Base-by-base conservation (phyloP, 2,329 filamentous ascomycete genomes). In the Ceratocystiopsis sp. region DNA sequence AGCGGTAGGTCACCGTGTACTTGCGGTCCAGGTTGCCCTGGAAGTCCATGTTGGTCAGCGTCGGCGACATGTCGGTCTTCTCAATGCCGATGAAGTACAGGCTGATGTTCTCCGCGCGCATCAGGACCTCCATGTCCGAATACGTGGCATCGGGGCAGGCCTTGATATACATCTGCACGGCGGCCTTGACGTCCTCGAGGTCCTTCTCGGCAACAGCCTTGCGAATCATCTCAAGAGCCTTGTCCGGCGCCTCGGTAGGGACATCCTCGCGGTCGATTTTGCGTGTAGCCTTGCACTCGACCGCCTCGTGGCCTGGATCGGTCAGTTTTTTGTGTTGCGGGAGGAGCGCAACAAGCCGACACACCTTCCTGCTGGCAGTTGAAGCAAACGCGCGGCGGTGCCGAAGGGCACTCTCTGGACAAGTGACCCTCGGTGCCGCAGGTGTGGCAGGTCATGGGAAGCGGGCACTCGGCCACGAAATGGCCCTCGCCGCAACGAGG, bases 31-130 rank as follows among this genome's bases (percentile, higher is more conserved):
- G 61, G 47, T 80, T 73, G 6, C 80, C 80, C 53, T 84, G 78
- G 2, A 83, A 61, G 49, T 84, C 78, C 73, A 84, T 80, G 58
- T 80, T 78, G 47, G 75, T 81, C 50, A 77, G 69, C 6, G 75
- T 73, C 1, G 60, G 54, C 0, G 65, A 55, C 29, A 80, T 57
- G 37, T 50, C 43, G 33, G 69, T 60, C 49, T 72, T 69, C 62
- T 81, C 71, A 7, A 72, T 57, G 7, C 73, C 74, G 49, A 84
- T 78, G 42, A 84, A 60, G 59, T 68, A 78, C 14, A 80, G 59
- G 3, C 59, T 59, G 46, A 80, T 65, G 0, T 62, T 55, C 37
- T 72, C 61, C 2, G 58, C 51, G 8, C 79, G 73, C 54, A 84
- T 69, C 1, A 65, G 65, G 32, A 64, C 52, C 61, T 85, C 78